A percentile compares a stretch with the other conserved stretches of the same genome.
Conservation (phyloP, 352 stramenopile genomes). For the Phytophthora idaei region DNA sequence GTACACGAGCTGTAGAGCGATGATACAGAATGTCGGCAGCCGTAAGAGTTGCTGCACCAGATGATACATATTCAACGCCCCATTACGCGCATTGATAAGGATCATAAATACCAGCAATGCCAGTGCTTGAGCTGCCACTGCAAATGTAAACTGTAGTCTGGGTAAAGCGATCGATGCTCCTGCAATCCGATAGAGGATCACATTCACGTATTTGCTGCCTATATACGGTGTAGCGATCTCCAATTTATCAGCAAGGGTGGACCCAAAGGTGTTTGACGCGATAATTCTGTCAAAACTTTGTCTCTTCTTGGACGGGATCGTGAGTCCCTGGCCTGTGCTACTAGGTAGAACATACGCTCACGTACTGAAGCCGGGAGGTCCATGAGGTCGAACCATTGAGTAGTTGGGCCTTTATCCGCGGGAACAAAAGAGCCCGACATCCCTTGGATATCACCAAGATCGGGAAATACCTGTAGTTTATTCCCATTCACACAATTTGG, state of each 20-base stretch:
- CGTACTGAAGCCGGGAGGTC: conserved; percentile 29
- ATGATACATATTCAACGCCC: conserved; percentile 33
- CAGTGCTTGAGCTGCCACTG: conserved; percentile 41
- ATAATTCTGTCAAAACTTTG: conserved; percentile 47
- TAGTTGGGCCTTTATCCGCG: conserved; percentile 19
- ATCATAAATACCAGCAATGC: conserved; percentile 41
- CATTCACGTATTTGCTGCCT: conserved; percentile 29
- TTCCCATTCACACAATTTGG: conserved; percentile 21
- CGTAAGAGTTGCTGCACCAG: conserved; percentile 41
- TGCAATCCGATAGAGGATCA: conserved; percentile 40
- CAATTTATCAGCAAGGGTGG: conserved; percentile 38
- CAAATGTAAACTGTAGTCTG: conserved; percentile 44
- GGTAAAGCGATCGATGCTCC: conserved; percentile 32
- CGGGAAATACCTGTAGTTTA: conserved; percentile 21
- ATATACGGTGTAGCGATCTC: conserved; percentile 32
- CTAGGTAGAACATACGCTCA: conserved; percentile 39
- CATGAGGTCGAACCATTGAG: conserved; percentile 44
- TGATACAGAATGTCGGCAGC: conserved; percentile 45
- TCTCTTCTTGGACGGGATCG: conserved; percentile 35
- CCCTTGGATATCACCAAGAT: conserved; percentile 18
- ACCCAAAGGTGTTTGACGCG: conserved; percentile 34
- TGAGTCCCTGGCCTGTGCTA: conserved; percentile 31
- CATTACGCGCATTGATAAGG: conserved; percentile 31
- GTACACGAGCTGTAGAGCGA: conserved; percentile 43
- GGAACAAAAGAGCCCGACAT: conserved; percentile 29